Base-by-base conservation (phyloP, 352 stramenopile species). In the Pythium monospermum region DNA sequence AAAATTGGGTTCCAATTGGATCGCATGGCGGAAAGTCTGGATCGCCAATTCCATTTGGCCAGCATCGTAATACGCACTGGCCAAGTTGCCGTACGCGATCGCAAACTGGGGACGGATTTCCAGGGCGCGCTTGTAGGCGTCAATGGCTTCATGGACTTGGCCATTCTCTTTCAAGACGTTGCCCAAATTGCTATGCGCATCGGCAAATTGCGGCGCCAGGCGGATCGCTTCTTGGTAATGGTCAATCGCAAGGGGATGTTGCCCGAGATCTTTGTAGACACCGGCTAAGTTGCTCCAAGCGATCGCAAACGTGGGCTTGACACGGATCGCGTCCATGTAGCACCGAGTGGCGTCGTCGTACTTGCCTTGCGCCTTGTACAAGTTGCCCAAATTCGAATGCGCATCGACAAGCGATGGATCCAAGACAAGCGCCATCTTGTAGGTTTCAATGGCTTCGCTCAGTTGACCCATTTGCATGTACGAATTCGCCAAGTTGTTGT, bases 361-460 rank as follows among this genome's bases (percentile, higher is more conserved):
- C 0, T 74, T 68, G 3, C 84, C 84, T 65, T 95, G 79, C 13
- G 86, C 77, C 59, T 97, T 97, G 65, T 96, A 93, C 22, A 97
- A 63, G 53, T 97, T 97, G 21, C 89, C 94, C n/a, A 98, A 55
- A 53, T 98, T 98, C 40, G 74, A 91, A 58, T 97, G 87, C n/a
- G 92, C 92, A 51, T 98, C 91, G 16, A 97, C 87, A 13, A 97
- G 71, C 30, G 73, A 73, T 32, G 88, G 91, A 39, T 96, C 72
- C 4, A 94, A 63, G 43, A 96, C 70, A 2, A 98, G 66, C 35
- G 89, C 91, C 84, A 97, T 96, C 62, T 97, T 87, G 77, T 97
- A 98, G 40, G 87, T 97, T 62, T 96, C 84, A 18, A 97, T 85
- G 11, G 92, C 91, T 48, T 98, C 85, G 38, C 80, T 64, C 15